Base-by-base conservation (phyloP, 768 basidiomycete species). In the Guyanaporus albipodus region DNA sequence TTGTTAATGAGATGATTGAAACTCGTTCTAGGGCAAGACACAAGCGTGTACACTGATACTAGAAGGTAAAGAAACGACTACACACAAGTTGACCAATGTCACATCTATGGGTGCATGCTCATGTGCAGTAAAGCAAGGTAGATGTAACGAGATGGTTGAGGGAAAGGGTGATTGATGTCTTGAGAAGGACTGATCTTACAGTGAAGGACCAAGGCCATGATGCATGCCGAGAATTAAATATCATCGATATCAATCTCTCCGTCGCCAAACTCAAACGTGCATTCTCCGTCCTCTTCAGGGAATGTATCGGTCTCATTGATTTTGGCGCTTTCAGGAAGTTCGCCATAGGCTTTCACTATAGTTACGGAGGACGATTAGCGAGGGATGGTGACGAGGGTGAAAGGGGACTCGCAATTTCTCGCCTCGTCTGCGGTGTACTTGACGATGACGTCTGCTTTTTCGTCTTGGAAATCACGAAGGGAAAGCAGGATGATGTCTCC, bases 361-460 rank as follows among this genome's bases (percentile, higher is more conserved):
- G 36, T n/a, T n/a, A n/a, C n/a, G n/a, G n/a, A n/a, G 23, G 28
- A 8, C 22, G 41, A 41, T 60, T 24, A 54, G 46, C 40, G 15
- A 36, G 12, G 59, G 19, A 53, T 33, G 37, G 6, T 17, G 36
- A 38, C 21, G 23, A 43, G 32, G 31, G 26, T 2, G 33, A 35
- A 28, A 23, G 12, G n/a, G 11, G 2, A 76, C 80, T 52, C 59
- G 79, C 83, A 54, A 66, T 87, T 91, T 51, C 90, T 78, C 35
- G 90, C 90, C 65, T 99, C 95, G 64, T 99, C 94, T 29, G 93
- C 83, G 2, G 94, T 96, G 69, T 98, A 99, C 71, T 96, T 96
- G 61, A 97, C 95, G 63, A 98, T 97, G 40, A 99, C 95, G 73
- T 99, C 96, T 17, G 94, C 96, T 70, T 97, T 97, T 72, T 91